Percentiles rank a stretch among this genome's conserved stretches.
These are phyloP conservation scores for Boletus pseudo-olivaceus DNA, from an alignment of 768 basidiomycete genomes.

Conservation along the genomic window DNA sequence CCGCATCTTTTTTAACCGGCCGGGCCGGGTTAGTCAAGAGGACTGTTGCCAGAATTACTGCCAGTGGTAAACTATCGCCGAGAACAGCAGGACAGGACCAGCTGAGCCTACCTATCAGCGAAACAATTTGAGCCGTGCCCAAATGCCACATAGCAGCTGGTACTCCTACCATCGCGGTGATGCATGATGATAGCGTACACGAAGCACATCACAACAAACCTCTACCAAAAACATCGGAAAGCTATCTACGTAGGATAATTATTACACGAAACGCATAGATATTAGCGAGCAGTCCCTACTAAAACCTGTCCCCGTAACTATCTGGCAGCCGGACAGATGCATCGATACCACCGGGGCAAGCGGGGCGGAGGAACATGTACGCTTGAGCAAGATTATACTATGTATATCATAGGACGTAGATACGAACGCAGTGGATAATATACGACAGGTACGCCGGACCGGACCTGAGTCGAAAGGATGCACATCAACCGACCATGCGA, in stretches of 20 bases:
- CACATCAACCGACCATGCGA: slow-evolving; percentile 37
- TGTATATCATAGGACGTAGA: not conserved
- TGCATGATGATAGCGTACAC: too few relatives aligned
- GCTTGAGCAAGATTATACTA: not conserved
- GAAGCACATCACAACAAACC: not conserved
- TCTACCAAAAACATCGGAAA: not conserved
- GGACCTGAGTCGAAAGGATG: not conserved
- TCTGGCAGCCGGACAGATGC: not conserved
- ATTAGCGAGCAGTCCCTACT: not conserved
- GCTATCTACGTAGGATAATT: not conserved
- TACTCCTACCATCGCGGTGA: too few relatives aligned
- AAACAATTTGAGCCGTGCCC: too few relatives aligned
- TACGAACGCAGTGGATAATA: not conserved
- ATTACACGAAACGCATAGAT: not conserved
- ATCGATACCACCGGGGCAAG: not conserved
- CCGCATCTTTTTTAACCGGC: not conserved
- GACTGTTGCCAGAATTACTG: too few relatives aligned
- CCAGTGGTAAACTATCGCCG: too few relatives aligned
- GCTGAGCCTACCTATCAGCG: too few relatives aligned
- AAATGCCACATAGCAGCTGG: too few relatives aligned
- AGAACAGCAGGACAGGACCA: too few relatives aligned
- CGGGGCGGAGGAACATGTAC: not conserved
- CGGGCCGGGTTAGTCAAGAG: too few relatives aligned
- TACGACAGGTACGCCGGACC: too few relatives aligned
- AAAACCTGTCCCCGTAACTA: not conserved